Evolutionary conservation across 169 alveolate species (phyloP).

Genomic region (Babesia ovata): DNA sequence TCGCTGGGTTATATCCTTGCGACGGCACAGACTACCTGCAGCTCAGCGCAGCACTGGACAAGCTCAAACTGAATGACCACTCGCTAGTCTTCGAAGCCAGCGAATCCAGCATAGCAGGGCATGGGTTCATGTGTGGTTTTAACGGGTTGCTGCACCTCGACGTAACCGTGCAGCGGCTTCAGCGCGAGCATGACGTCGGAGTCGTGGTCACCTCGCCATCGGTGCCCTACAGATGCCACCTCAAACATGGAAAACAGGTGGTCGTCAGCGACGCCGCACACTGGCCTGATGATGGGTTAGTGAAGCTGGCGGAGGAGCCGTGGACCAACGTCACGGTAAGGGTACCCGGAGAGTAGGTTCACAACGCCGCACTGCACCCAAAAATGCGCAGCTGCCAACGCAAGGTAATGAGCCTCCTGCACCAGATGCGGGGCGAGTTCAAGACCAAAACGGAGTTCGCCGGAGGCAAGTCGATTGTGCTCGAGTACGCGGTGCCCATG

Average conservation of each 20-base stretch:
- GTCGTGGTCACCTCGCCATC: constrained; percentile 90
- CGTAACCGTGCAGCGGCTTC: constrained; percentile 89
- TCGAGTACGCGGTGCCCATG: constrained; percentile 86
- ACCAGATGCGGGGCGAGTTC: constrained; percentile 69
- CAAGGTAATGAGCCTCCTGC: constrained; percentile 38
- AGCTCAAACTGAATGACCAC: constrained; percentile 88
- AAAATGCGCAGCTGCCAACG: constrained; percentile 30
- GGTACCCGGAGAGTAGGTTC: constrained; percentile 57
- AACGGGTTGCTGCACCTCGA: constrained; percentile 93
- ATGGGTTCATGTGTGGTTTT: constrained; percentile 94
- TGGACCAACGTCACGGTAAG: constrained; percentile 68
- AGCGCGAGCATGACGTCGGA: constrained; percentile 85
- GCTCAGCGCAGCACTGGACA: constrained; percentile 79
- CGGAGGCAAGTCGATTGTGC: constrained; percentile 69
- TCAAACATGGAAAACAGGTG: constrained; percentile 38
- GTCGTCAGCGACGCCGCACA: constrained; percentile 64
- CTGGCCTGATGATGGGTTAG: constrained; percentile 63
- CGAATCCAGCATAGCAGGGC: constrained; percentile 88
- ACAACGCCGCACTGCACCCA: neutral
- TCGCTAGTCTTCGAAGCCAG: constrained; percentile 84
- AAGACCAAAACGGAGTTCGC: constrained; percentile 59
- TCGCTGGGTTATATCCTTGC: constrained; percentile 89
- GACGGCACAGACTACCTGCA: constrained; percentile 74
- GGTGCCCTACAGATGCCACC: constrained; percentile 71
- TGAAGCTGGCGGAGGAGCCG: constrained; percentile 61